Conservation (phyloP, 176 grass and related monocot genomes). For the Cenchrus americanus region DNA sequence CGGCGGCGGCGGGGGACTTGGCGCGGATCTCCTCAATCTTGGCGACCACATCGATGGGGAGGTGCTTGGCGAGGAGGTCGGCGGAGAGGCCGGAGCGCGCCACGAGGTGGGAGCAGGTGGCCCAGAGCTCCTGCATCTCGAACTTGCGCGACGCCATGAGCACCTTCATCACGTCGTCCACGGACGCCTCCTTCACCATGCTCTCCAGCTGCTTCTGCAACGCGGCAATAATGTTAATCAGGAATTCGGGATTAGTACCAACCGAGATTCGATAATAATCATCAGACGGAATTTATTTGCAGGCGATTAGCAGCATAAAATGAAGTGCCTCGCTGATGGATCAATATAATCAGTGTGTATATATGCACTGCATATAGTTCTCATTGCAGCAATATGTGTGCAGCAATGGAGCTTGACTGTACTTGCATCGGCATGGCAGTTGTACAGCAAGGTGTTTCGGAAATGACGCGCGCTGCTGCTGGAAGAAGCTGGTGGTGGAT, state of each 20-base stretch:
- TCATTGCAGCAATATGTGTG: neutral
- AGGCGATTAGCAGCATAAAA: slow-evolving; percentile 35
- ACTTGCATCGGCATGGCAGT: slow-evolving; percentile 42
- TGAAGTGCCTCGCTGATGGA: neutral
- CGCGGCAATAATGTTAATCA: neutral
- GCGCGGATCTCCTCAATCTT: slow-evolving; percentile 80
- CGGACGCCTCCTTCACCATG: slow-evolving; percentile 96
- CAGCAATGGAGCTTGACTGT: slow-evolving; percentile 21
- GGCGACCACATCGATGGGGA: slow-evolving; percentile 80
- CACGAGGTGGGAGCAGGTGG: slow-evolving; percentile 79
- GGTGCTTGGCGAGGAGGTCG: slow-evolving; percentile 90
- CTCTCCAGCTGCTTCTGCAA: slow-evolving; percentile 87
- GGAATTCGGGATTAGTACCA: neutral
- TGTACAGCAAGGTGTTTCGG: slow-evolving; percentile 50
- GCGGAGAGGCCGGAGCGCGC: slow-evolving; percentile 84
- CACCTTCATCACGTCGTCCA: slow-evolving; percentile 98
- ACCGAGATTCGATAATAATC: neutral
- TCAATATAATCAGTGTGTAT: neutral
- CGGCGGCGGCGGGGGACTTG: slow-evolving; percentile 51
- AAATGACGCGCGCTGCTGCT: slow-evolving; percentile 51
- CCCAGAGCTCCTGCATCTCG: slow-evolving; percentile 87
- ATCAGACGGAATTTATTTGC: neutral
- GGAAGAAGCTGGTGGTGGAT: neutral
- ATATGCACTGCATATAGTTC: neutral
- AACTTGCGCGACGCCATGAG: slow-evolving; percentile 89